A percentile compares a stretch with the other conserved stretches of the same genome.
Conservation (phyloP, 768 basidiomycete species). For the Phylloporus scabripes region DNA sequence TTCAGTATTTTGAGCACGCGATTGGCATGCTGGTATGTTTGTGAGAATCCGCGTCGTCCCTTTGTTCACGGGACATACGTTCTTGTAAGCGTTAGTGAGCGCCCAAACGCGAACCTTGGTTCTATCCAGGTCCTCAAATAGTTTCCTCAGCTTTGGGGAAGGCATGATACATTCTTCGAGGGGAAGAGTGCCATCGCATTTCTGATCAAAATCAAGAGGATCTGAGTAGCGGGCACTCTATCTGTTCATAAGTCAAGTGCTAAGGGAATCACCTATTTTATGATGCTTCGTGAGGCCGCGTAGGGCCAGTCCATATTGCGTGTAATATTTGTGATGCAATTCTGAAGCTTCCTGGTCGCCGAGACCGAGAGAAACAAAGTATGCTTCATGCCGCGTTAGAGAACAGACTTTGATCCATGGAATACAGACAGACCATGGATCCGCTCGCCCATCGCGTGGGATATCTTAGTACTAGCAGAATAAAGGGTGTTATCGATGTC, state of each 20-base stretch:
- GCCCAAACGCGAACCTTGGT: conserved; percentile 78
- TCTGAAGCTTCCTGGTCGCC: conserved; percentile 60
- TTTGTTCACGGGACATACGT: conserved; percentile 39
- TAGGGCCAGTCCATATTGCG: conserved; percentile 75
- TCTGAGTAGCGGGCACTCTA: conserved; percentile 39
- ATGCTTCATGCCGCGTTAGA: conserved; percentile 40
- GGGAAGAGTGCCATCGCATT: conserved; percentile 81
- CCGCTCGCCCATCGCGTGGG: conserved; percentile 70
- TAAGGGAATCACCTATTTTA: conserved; percentile 49
- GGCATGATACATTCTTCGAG: conserved; percentile 74
- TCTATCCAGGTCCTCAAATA: conserved; percentile 76
- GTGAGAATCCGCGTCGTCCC: conserved; percentile 4
- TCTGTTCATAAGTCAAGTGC: neutral
- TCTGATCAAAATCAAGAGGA: conserved; percentile 75
- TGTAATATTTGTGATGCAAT: conserved; percentile 70
- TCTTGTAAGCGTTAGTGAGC: conserved; percentile 77
- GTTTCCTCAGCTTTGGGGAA: conserved; percentile 52
- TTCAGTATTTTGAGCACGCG: conserved; percentile 72
- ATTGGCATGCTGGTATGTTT: conserved; percentile 59
- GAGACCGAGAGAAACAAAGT: conserved; percentile 70
- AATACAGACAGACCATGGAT: conserved; percentile 55
- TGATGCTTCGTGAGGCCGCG: conserved; percentile 75
- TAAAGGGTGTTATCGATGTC: conserved; percentile 90
- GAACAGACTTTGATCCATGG: neutral
- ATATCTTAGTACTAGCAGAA: conserved; percentile 67